Conservation (phyloP, 805 yeast genomes). For the Zygoascus flipseniorum region DNA sequence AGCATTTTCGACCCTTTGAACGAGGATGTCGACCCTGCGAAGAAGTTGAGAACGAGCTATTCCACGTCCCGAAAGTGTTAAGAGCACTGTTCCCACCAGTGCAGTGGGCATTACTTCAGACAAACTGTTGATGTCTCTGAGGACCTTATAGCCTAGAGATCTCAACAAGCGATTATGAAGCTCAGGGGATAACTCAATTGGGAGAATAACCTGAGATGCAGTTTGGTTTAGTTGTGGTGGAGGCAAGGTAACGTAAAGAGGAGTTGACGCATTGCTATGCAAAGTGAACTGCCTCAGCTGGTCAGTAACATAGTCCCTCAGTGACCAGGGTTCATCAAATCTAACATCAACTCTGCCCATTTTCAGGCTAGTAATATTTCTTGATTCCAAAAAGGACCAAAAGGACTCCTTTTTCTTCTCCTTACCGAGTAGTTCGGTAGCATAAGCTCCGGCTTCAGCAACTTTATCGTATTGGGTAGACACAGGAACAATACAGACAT, state of each 20-base stretch:
- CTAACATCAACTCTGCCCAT: slow-evolving; percentile 36
- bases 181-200: neutral
- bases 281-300: slow-evolving; percentile 18
- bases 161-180: slow-evolving; percentile 30
- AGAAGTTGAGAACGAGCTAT: slow-evolving; percentile 29
- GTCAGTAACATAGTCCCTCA: slow-evolving; percentile 25
- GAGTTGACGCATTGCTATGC: slow-evolving; percentile 1
- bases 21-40: slow-evolving; percentile 29
- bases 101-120: slow-evolving; percentile 48
- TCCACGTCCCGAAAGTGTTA: slow-evolving; percentile 34
- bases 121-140: slow-evolving; percentile 43
- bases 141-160: slow-evolving; percentile 44
- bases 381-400: slow-evolving; percentile 28
- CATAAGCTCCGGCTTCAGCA: slow-evolving; percentile 46
- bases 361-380: slow-evolving; percentile 26
- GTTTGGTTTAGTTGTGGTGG: slow-evolving; percentile 1
- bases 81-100: slow-evolving; percentile 39
- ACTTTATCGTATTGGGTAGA: slow-evolving; percentile 54
- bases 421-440: slow-evolving; percentile 47
- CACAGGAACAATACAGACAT: slow-evolving; percentile 43
- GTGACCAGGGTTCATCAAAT: slow-evolving; percentile 36
- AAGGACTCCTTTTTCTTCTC: slow-evolving; percentile 50
- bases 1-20: slow-evolving; percentile 25
- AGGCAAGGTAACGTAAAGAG: neutral
- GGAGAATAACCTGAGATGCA: neutral